These are phyloP conservation scores for Parietichytrium sp. DNA, from an alignment of 108 stramenopile species.

Conservation along the genomic window DNA sequence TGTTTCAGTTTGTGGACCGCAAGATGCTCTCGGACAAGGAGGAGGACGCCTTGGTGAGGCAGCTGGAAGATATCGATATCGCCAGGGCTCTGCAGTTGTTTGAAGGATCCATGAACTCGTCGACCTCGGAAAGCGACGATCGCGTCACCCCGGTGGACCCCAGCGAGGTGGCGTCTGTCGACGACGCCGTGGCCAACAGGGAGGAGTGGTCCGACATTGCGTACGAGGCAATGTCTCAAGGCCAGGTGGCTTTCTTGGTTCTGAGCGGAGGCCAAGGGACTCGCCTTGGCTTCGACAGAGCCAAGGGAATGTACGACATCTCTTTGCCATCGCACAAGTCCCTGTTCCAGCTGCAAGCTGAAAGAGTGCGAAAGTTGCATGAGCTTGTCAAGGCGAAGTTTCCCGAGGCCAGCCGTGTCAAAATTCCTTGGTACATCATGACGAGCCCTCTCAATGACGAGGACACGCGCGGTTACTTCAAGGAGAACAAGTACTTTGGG, in stretches of 20 bases:
- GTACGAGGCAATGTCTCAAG: conserved; percentile 44
- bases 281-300: conserved; percentile 84
- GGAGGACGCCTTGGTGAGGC: conserved; percentile 40
- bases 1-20: conserved; percentile 53
- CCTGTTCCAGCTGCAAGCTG: conserved; percentile 79
- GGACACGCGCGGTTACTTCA: conserved; percentile 75
- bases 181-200: not conserved
- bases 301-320: conserved; percentile 94
- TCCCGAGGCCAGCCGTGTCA: not conserved
- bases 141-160: not conserved
- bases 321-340: conserved; percentile 77
- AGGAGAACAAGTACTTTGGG: conserved; percentile 74
- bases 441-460: conserved; percentile 91
- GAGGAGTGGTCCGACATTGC: conserved; percentile 43
- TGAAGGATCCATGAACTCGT: not conserved
- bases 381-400: conserved; percentile 40
- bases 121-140: not conserved
- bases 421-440: conserved; percentile 89
- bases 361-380: conserved; percentile 70
- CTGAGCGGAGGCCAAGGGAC: conserved; percentile 94
- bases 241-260: conserved; percentile 83
- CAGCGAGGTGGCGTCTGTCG: not conserved
- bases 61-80: conserved; percentile 49
- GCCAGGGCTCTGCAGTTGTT: conserved; percentile 43
- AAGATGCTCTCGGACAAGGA: conserved; percentile 35